Evolutionary conservation across 1,284 basidiomycete genomes (phyloP).

Genomic region (Sphagnurus paluster): DNA sequence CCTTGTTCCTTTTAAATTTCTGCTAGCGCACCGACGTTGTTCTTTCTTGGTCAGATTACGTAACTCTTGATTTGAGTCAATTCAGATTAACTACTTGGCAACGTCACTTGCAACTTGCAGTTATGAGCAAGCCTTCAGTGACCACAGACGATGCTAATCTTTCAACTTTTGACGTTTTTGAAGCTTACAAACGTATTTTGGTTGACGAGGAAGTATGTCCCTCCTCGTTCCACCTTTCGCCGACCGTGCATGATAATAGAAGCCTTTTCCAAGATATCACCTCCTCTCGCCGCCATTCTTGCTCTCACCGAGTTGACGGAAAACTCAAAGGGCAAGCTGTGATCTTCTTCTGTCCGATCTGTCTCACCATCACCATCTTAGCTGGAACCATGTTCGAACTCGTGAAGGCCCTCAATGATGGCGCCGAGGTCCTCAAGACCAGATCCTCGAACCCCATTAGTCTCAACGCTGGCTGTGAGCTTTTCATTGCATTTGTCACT

Average conservation of each 20-base stretch:
- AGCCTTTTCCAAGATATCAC: slow-evolving; percentile 58
- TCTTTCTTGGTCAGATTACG: slow-evolving; percentile 10
- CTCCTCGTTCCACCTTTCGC: background rate
- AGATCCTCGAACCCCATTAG: slow-evolving; percentile 80
- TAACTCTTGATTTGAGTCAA: slow-evolving; percentile 12
- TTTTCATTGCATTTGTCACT: slow-evolving; percentile 88
- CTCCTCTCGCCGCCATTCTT: slow-evolving; percentile 87
- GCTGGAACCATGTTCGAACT: slow-evolving; percentile 92
- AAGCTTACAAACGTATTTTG: slow-evolving; percentile 56
- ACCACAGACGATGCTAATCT: background rate
- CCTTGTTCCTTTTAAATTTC: background rate
- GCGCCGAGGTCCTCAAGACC: slow-evolving; percentile 65
- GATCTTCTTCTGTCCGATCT: slow-evolving; percentile 9
- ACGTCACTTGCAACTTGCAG: background rate
- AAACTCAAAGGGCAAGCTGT: slow-evolving; percentile 61
- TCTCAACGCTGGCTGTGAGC: slow-evolving; percentile 85
- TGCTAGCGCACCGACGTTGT: background rate
- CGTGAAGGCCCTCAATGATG: slow-evolving; percentile 78
- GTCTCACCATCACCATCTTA: slow-evolving; percentile 25
- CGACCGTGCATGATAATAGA: slow-evolving; percentile 1
- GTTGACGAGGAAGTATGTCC: slow-evolving; percentile 55
- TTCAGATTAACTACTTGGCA: background rate
- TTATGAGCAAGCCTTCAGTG: slow-evolving; percentile 3
- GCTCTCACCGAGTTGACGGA: slow-evolving; percentile 78
- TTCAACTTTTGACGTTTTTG: slow-evolving; percentile 51